A percentile compares a stretch with the other conserved stretches of the same genome.
These are phyloP conservation scores for Fusarium xylarioides DNA, from an alignment of 2,329 filamentous ascomycete genomes.

Conservation along the genomic window DNA sequence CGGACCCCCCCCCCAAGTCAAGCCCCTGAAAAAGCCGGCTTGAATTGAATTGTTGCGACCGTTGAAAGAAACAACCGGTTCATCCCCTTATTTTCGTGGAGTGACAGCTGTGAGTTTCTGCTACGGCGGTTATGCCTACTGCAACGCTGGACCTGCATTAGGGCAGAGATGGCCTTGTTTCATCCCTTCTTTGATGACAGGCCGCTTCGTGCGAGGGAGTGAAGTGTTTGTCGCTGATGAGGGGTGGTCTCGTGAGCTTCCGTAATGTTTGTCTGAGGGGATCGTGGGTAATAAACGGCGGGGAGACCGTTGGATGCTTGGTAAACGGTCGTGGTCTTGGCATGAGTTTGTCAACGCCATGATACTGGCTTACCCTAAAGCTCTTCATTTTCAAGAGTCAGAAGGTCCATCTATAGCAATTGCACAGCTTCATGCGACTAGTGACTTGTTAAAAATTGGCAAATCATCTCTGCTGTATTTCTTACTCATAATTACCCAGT, in stretches of 20 bases:
- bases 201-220: background rate
- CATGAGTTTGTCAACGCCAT: background rate
- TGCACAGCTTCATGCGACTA: background rate
- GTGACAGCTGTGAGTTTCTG: slow-evolving; percentile 6
- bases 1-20: too few relatives aligned
- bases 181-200: slow-evolving; percentile 8
- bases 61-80: background rate
- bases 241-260: slow-evolving; percentile 3
- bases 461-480: background rate
- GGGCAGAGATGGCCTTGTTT: slow-evolving; percentile 7
- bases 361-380: background rate
- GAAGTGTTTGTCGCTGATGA: background rate
- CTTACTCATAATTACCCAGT: fast-evolving
- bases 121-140: slow-evolving; percentile 11
- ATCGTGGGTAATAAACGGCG: slow-evolving; percentile 3
- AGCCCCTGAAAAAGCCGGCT: too few relatives aligned
- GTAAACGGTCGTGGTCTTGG: slow-evolving; percentile 10
- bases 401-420: background rate
- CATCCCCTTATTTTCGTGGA: background rate
- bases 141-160: slow-evolving; percentile 19
- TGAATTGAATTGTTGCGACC: too few relatives aligned
- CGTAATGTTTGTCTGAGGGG: background rate
- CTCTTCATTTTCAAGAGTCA: too few relatives aligned
- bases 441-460: fast-evolving
- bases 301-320: slow-evolving; percentile 4